phyloP scores from a whole-genome alignment of 441 rosid species.

The Croton laevigatus region DNA sequence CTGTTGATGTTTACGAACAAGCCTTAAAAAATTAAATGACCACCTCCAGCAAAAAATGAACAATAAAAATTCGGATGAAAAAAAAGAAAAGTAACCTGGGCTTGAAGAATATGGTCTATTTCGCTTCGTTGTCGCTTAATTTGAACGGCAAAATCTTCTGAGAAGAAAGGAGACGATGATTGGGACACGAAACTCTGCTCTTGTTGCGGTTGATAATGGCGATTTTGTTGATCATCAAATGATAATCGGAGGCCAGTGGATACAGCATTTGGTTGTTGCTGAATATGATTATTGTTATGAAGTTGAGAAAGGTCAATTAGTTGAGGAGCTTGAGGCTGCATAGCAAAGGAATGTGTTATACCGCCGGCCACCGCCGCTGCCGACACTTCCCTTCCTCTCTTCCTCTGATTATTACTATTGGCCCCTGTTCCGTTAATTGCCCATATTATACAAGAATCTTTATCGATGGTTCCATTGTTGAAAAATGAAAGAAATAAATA shows the following conservation, averaged over 20 bases:
- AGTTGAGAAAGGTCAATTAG: slow-evolving; percentile 62
- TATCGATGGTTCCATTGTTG: neutral
- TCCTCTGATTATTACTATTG: slow-evolving; percentile 33
- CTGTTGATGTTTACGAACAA: slow-evolving; percentile 27
- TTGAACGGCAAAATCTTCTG: slow-evolving; percentile 59
- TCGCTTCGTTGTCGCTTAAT: slow-evolving; percentile 71
- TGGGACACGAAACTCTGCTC: slow-evolving; percentile 26
- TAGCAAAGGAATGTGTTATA: slow-evolving; percentile 36
- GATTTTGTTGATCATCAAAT: slow-evolving; percentile 52
- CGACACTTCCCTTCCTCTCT: slow-evolving; percentile 54
- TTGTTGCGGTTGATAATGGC: slow-evolving; percentile 27
- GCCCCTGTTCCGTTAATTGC: slow-evolving; percentile 19
- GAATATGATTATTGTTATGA: slow-evolving; percentile 33
- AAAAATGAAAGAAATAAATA: neutral
- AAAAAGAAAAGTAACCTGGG: slow-evolving; percentile 53
- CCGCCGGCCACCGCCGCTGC: neutral
- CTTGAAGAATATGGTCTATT: slow-evolving; percentile 68
- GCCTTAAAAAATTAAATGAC: neutral
- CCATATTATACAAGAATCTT: neutral
- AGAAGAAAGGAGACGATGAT: slow-evolving; percentile 30
- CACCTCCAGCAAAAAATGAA: neutral
- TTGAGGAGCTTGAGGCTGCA: slow-evolving; percentile 48
- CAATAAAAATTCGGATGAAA: neutral
- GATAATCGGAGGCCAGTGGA: slow-evolving; percentile 85
- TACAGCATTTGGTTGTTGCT: slow-evolving; percentile 48